phyloP scores from a whole-genome alignment of 352 stramenopile species.

The Globisporangium apiculatum region DNA sequence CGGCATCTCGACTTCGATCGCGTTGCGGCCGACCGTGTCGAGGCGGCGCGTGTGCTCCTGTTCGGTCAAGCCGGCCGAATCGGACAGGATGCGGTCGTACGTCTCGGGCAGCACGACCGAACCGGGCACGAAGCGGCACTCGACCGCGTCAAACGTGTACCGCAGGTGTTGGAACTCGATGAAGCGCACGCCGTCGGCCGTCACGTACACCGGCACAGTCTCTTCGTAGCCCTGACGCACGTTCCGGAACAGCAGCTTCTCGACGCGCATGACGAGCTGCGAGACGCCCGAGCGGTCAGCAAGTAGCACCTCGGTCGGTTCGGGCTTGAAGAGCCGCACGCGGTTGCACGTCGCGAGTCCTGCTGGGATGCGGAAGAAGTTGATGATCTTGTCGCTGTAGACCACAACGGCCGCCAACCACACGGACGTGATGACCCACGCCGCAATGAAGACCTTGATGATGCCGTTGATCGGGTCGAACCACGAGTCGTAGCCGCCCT shows the following conservation, averaged over 20 bases:
- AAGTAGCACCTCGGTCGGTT: constrained; percentile 49
- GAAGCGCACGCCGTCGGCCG: constrained; percentile 29
- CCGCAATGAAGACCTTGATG: constrained; percentile 55
- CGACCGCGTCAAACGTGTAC: constrained; percentile 45
- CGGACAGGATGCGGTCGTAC: constrained; percentile 37
- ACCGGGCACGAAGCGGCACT: constrained; percentile 40
- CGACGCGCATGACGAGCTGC: constrained; percentile 39
- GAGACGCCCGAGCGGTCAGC: constrained; percentile 50
- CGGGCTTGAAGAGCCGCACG: constrained; percentile 54
- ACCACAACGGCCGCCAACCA: constrained; percentile 47
- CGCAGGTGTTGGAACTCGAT: constrained; percentile 61
- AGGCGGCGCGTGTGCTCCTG: constrained; percentile 29
- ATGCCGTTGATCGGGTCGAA: constrained; percentile 44
- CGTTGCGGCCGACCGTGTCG: constrained; percentile 50
- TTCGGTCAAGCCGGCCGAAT: constrained; percentile 37
- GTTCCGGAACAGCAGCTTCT: constrained; percentile 37
- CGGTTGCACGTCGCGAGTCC: constrained; percentile 34
- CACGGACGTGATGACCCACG: constrained; percentile 44
- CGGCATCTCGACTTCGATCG: constrained; percentile 59
- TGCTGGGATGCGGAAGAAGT: constrained; percentile 53
- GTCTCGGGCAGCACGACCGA: constrained; percentile 37
- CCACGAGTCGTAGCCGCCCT: constrained; percentile 29
- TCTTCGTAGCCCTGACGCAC: constrained; percentile 36
- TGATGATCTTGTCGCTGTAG: constrained; percentile 33
- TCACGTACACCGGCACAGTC: constrained; percentile 36